phyloP scores from a whole-genome alignment of 805 yeast genomes.

The Kazachstania psychrophila region DNA sequence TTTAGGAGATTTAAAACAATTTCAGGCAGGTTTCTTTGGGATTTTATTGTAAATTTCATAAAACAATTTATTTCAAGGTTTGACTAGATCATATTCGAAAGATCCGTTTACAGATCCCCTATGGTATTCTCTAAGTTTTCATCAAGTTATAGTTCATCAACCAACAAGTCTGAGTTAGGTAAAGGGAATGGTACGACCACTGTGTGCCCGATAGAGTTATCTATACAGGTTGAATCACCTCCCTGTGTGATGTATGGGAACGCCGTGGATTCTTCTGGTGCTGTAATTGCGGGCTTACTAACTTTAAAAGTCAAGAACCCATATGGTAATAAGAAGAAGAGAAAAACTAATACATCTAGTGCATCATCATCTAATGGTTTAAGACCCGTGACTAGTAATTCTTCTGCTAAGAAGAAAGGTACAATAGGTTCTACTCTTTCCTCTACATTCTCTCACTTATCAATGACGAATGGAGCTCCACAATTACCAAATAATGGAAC shows the following conservation, averaged over 20 bases:
- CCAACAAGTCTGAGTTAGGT: background rate
- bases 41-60: too few relatives aligned
- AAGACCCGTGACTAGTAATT: conserved; percentile 12
- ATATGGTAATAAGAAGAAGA: conserved; percentile 3
- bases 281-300: conserved; percentile 73
- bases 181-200: background rate
- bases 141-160: background rate
- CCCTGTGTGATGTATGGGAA: conserved; percentile 81
- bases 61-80: too few relatives aligned
- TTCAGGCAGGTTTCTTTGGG: too few relatives aligned
- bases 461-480: conserved; percentile 7
- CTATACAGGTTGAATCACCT: conserved; percentile 75
- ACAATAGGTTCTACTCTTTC: conserved; percentile 12
- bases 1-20: too few relatives aligned
- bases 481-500: conserved; percentile 9
- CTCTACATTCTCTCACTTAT: conserved; percentile 18
- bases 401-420: conserved; percentile 9
- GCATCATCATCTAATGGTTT: conserved; percentile 6
- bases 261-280: conserved; percentile 73
- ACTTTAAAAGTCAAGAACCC: conserved; percentile 43
- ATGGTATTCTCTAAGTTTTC: conserved; percentile 7
- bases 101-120: background rate
- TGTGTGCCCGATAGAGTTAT: conserved; percentile 35
- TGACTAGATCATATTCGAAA: too few relatives aligned
- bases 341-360: background rate